Base-by-base conservation (phyloP, 495 filamentous ascomycete species). In the Penicilliopsis zonata region DNA sequence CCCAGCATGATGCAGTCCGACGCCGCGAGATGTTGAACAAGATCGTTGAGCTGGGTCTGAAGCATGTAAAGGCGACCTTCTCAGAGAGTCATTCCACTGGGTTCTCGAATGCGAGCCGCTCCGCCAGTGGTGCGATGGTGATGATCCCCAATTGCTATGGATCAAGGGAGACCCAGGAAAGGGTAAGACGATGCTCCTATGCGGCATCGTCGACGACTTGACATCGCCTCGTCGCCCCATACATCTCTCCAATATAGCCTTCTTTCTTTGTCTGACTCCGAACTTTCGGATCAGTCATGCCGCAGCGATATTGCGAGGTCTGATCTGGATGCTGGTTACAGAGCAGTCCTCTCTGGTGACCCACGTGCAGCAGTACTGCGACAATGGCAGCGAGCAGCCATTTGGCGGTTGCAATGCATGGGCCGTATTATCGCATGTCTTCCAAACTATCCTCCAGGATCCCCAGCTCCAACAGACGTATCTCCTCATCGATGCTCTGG, bases 191-290 rank as follows among this genome's bases (percentile, higher is more conserved):
- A 62, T 67, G 36, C 46, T 69, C 0, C 31, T 70, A 7, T 57
- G 44, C 16, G 57, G 57, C 6, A 57, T 66, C 18, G 55, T 63
- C 16, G 36, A 64, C 13, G 44, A 64, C 13, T 34, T 65, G n/a
- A 29, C 40, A 15, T 10, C 18, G 10, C 36, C n/a, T n/a, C n/a
- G n/a, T n/a, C n/a, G n/a, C n/a, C n/a, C n/a, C n/a, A 38, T 10
- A n/a, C 25, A 34, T 17, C 32, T 13, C 21, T 13, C 38, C 1
- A 38, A 20, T 14, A 30, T 69, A 5, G 53, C 52, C 7, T 69
- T 56, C 43, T 70, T 70, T 45, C 66, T 70, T 42, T 69, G 59
- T 33, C 56, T 68, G 41, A 52, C 47, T 16, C 52, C 53, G 9
- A 38, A 60, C 23, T 6, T 16, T 0, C 38, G 44, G 7, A 32